A percentile compares a stretch with the other conserved stretches of the same genome.
Evolutionary conservation across 371 early-diverging fungal genomes (phyloP).

Genomic region (Lichtheimia corymbifera): DNA sequence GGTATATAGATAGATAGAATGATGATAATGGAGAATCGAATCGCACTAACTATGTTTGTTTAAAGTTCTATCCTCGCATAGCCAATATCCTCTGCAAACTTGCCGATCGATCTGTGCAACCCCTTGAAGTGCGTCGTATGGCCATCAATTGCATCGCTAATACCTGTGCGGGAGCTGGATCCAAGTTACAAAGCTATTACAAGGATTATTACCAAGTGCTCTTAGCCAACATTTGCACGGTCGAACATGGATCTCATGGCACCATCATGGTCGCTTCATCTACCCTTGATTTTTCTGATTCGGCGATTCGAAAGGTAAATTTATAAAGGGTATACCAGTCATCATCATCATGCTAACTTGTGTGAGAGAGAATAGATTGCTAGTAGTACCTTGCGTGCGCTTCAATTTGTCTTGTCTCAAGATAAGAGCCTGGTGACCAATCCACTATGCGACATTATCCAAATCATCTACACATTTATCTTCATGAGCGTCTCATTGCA

Average conservation of each 20-base stretch:
- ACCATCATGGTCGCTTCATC: conserved; percentile 40
- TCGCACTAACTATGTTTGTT: not conserved
- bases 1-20: not conserved
- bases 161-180: conserved; percentile 44
- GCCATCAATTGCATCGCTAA: conserved; percentile 69
- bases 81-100: conserved; percentile 27
- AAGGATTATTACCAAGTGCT: conserved; percentile 42
- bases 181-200: conserved; percentile 41
- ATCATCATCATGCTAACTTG: not conserved
- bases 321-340: too few relatives aligned
- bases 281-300: conserved; percentile 36
- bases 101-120: conserved; percentile 31
- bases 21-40: not conserved
- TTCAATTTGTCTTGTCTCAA: conserved; percentile 48
- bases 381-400: conserved; percentile 51
- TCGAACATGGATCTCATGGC: conserved; percentile 30
- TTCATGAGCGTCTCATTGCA: conserved; percentile 44
- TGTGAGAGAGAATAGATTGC: conserved; percentile 23
- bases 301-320: conserved; percentile 42
- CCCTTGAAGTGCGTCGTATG: conserved; percentile 58
- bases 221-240: conserved; percentile 38
- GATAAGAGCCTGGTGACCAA: conserved; percentile 44
- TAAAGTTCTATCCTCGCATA: conserved; percentile 25
- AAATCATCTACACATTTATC: conserved; percentile 48
- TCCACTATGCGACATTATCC: conserved; percentile 47